These are phyloP conservation scores for Citrus medica DNA, from an alignment of 345 rosid species.

Conservation along the genomic window DNA sequence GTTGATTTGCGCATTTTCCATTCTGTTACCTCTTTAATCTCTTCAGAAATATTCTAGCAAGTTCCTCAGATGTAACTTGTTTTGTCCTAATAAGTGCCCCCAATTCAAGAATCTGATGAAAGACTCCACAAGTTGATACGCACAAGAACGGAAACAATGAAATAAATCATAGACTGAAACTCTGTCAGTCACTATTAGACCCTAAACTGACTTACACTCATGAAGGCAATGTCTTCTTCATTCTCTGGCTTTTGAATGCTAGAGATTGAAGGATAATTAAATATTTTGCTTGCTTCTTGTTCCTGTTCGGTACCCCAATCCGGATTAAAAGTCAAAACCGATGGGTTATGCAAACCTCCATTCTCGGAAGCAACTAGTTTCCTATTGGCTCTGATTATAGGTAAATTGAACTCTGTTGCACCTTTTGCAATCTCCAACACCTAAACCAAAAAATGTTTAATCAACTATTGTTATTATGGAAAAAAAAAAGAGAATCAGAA, in stretches of 20 bases:
- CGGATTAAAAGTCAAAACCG: conserved; percentile 61
- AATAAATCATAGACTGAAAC: not conserved
- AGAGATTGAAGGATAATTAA: conserved; percentile 38
- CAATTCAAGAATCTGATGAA: conserved; percentile 69
- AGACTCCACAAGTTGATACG: not conserved
- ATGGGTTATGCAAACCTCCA: conserved; percentile 75
- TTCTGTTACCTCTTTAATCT: conserved; percentile 58
- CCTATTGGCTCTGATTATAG: conserved; percentile 55
- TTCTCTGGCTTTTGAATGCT: conserved; percentile 39
- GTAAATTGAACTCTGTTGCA: conserved; percentile 58
- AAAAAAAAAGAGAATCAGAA: conserved; percentile 2
- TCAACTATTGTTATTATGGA: not conserved
- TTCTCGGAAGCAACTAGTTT: conserved; percentile 57
- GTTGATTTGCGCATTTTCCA: not conserved
- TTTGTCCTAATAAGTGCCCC: conserved; percentile 71
- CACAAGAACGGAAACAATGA: not conserved
- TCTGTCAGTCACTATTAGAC: not conserved
- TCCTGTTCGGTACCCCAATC: conserved; percentile 43
- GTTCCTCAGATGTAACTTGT: conserved; percentile 70
- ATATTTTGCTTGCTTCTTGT: conserved; percentile 25
- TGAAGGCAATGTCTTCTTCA: conserved; percentile 78
- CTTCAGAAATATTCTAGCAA: conserved; percentile 50
- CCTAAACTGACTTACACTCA: conserved; percentile 48
- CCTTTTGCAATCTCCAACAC: conserved; percentile 52
- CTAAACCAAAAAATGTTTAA: conserved; percentile 12